These are phyloP conservation scores for Apiospora phragmitis DNA, from an alignment of 2,329 filamentous ascomycete genomes.

Conservation along the genomic window DNA sequence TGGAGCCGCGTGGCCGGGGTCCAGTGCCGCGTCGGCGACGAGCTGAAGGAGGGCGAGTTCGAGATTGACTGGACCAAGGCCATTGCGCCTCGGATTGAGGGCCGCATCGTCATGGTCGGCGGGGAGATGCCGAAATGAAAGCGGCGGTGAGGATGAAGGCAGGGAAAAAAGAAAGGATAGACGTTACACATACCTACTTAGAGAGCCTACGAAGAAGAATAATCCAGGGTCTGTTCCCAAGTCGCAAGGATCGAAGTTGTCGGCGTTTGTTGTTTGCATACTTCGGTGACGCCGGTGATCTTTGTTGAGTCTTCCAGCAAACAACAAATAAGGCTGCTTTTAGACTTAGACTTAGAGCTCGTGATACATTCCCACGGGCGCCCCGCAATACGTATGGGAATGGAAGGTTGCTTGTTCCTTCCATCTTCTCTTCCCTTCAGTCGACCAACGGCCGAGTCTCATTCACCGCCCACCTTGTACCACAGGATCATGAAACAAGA, in stretches of 20 bases:
- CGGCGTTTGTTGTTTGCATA: background rate
- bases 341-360: background rate
- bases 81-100: slow-evolving; percentile 76
- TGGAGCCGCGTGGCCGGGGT: slow-evolving; percentile 73
- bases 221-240: background rate
- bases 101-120: slow-evolving; percentile 62
- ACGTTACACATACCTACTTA: background rate
- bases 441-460: background rate
- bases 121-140: background rate
- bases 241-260: background rate
- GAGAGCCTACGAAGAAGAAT: background rate
- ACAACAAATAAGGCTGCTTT: background rate
- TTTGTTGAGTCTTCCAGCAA: background rate
- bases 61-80: slow-evolving; percentile 77
- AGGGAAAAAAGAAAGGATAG: background rate
- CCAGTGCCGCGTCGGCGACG: slow-evolving; percentile 50
- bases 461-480: background rate
- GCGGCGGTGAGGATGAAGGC: too few relatives aligned
- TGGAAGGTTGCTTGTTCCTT: background rate
- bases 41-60: slow-evolving; percentile 58
- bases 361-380: too few relatives aligned
- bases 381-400: background rate
- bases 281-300: background rate
- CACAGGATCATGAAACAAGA: background rate
- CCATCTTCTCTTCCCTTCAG: background rate